Base-by-base conservation (phyloP, 2,329 filamentous ascomycete genomes). In the Diplodia corticola region DNA sequence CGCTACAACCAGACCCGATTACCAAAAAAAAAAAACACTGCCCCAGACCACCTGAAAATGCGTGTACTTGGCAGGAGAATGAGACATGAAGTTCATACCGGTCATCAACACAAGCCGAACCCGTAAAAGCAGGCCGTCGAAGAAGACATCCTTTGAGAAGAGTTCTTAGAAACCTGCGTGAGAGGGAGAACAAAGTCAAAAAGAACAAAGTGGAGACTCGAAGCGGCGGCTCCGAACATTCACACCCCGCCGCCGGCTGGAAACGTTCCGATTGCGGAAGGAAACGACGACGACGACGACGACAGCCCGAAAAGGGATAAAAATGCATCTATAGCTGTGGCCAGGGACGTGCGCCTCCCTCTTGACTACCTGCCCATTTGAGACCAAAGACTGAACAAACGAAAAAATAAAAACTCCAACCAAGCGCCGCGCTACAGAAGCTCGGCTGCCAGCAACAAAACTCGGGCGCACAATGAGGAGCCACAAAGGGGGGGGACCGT, bases 241-340 rank as follows among this genome's bases (percentile, higher is more conserved):
- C 37, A 49, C 15, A 24, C 44, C 40, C n/a, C n/a, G n/a, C n/a
- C n/a, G 12, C 44, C 37, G n/a, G 28, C 26, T 20, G 20, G 30
- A 24, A 49, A n/a, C n/a, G 13, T 13, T n/a, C 44, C 44, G 12
- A 24, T 5, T 9, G 37, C 2, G 9, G 22, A 3, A 13, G 5
- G 1, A 24, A 46, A 40, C 3, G n/a, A 28, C 28, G 6, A 28
- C 28, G 6, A 28, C 28, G 6, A 35, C n/a, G 4, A 20, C 40
- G 10, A 44, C 40, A 20, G 20, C 40, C 20, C 40, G 24, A 57
- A 44, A 57, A 44, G 4, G 12, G 33, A 28, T 30, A 30, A 20
- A 22, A 59, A 46, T 49, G 57, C 44, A 35, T 49, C 44, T 61
- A 49, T 37, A 61, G 44, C 57, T 24, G 6, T 44, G 35, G 35